These are phyloP conservation scores for Exophiala sp. DNA, from an alignment of 2,329 filamentous ascomycete species.

Conservation along the genomic window DNA sequence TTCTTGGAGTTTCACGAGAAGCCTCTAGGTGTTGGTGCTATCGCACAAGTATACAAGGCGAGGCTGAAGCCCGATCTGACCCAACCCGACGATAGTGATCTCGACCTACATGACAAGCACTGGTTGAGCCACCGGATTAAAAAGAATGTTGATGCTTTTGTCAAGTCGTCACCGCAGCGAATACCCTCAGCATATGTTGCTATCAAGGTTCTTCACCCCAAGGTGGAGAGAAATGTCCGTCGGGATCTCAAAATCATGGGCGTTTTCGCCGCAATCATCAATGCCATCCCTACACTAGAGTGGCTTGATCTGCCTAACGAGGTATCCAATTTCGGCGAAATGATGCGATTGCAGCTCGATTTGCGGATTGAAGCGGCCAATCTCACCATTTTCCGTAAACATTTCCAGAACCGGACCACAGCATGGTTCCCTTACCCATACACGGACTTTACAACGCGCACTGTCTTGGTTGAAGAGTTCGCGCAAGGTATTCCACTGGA, in stretches of 20 bases:
- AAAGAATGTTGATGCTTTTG: slow-evolving; percentile 76
- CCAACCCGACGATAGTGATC: slow-evolving; percentile 56
- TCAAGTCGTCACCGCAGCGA: slow-evolving; percentile 80
- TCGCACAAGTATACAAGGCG: slow-evolving; percentile 96
- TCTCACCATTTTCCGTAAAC: slow-evolving; percentile 76
- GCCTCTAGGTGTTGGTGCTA: slow-evolving; percentile 89
- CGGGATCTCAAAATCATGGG: slow-evolving; percentile 90
- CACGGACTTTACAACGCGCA: slow-evolving; percentile 83
- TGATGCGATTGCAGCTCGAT: slow-evolving; percentile 98
- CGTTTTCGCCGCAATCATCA: slow-evolving; percentile 81
- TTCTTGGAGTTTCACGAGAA: slow-evolving; percentile 92
- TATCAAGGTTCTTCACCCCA: slow-evolving; percentile 90
- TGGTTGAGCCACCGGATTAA: slow-evolving; percentile 67
- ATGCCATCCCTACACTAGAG: slow-evolving; percentile 87
- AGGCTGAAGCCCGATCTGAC: slow-evolving; percentile 79
- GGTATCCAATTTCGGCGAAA: slow-evolving; percentile 88
- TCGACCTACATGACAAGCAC: slow-evolving; percentile 46
- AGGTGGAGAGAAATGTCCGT: slow-evolving; percentile 84
- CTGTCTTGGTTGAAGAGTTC: slow-evolving; percentile 92
- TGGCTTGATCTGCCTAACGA: slow-evolving; percentile 97
- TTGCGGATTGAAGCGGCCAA: slow-evolving; percentile 93
- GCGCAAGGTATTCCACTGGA: slow-evolving; percentile 89
- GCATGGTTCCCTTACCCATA: slow-evolving; percentile 98
- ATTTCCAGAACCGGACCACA: slow-evolving; percentile 84
- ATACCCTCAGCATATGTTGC: slow-evolving; percentile 91